Evolutionary conservation across 2,329 filamentous ascomycete genomes (phyloP), one percentile per base, ranked within the genome.

Genomic region (Alternaria sp.): DNA sequence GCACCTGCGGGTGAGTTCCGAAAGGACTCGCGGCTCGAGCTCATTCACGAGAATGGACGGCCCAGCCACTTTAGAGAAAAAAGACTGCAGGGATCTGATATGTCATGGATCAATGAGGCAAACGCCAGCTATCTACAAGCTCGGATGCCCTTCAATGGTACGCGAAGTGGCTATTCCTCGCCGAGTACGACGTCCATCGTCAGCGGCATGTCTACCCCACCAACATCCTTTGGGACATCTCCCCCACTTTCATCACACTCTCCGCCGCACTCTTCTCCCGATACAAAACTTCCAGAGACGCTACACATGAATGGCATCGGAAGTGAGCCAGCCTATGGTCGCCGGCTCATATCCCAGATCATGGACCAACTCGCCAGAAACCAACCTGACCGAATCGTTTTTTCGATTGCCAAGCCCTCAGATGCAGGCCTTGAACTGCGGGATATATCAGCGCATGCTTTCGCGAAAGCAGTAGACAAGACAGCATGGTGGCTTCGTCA

Each of bases 401-500:
- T 64, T 20, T 70, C 69, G 0, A 34, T 70, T 7, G 49, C 65
- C 7, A 42, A 34, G 9, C 28, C 47, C 11, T 46, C 49, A 1
- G 55, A 51, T 7, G 73, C 47, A 18, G 22, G 24, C 20, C 36
- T 57, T 8, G 47, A 63, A 0, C 77, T 71, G 47, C 54, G 49
- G 4, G 42, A 64, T 0, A 64, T 79, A 7, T 69, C 74, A 2
- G 76, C 72, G 38, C 38, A 49, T 4, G 43, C 56, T 3, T 69
- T 79, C 30, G 67, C 67, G 4, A 75, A 77, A 59, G 77, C 75
- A 1, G 63, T 79, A 7, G 75, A 79, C 51, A 72, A 76, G 9
- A 51, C 72, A n/a, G 71, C 76, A 8, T 71, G 68, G 63, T 77
- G 65, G 61, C 54, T 80, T 16, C 55, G 56, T 0, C 22, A 64